Evolutionary conservation across 2,329 filamentous ascomycete species (phyloP), one percentile per base, ranked within the genome.

Genomic region (Ceratocystiopsis brevicomis): DNA sequence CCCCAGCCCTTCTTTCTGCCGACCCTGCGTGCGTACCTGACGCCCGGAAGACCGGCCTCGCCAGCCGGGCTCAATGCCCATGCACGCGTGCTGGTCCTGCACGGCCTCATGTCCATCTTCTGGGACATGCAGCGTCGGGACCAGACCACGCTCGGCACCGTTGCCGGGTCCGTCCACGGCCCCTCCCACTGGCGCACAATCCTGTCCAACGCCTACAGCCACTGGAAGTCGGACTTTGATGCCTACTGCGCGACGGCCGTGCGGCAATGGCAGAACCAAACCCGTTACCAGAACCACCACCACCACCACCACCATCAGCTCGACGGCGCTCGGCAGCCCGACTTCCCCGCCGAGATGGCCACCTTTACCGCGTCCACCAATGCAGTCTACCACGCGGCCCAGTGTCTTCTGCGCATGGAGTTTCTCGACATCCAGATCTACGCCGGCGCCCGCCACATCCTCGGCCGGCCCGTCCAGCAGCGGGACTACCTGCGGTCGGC

Each of bases 71-170:
- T 50, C 14, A 43, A 40, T 13, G 38, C 40, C 2, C 38, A 41
- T 2, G 15, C 43, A 0, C 46, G 48, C 2, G 17, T 50, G 11
- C 44, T 50, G n/a, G n/a, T 50, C 4, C 45, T 50, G 18, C 46
- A 50, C 39, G 48, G 48, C 11, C 44, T 50, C 18, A 38, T 50
- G 45, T 48, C 47, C 14, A 45, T 50, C 12, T 41, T 36, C 13
- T 50, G 48, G 48, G 48, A 50, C 39, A 50, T 50, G 48, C 42
- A 50, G 44, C 44, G 48, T 3, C 48, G 48, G n/a, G 48, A 50
- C 42, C 47, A 50, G 34, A 50, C 48, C 1, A 40, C 41, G 4
- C 48, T 50, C 1, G 48, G 48, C 3, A 37, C 37, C 9, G 9
- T 37, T 2, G 15, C 37, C 10, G 42, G 34, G 8, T 19, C 37